These are phyloP conservation scores for Cutaneotrichosporon dermatis DNA, from an alignment of 1,284 basidiomycete genomes.

Conservation along the genomic window DNA sequence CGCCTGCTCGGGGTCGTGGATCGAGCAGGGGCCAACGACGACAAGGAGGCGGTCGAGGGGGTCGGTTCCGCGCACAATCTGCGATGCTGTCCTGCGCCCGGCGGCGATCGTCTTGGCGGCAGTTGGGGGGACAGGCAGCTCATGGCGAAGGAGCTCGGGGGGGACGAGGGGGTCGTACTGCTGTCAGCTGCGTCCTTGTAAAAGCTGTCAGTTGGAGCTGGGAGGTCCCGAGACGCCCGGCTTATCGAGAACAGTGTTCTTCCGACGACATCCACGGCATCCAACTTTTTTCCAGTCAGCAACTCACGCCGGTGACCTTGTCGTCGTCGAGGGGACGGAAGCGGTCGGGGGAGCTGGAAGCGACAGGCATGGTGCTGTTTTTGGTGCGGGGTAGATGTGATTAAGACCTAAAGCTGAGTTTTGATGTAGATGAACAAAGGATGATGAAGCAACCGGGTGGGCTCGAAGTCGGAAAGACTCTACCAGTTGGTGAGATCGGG, in stretches of 20 bases:
- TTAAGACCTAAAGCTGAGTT: not conserved
- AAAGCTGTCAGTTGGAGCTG: not conserved
- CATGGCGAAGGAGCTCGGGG: slow-evolving; percentile 79
- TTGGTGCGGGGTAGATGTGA: not conserved
- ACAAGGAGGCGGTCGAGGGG: slow-evolving; percentile 69
- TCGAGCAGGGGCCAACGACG: slow-evolving; percentile 92
- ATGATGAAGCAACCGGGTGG: no score
- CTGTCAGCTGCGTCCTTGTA: not conserved
- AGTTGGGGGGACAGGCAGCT: slow-evolving; percentile 57
- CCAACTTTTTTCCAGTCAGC: not conserved
- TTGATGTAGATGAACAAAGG: not conserved
- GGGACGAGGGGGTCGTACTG: slow-evolving; percentile 91
- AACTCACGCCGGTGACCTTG: slow-evolving; percentile 45
- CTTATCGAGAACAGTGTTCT: not conserved
- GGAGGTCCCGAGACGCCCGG: not conserved
- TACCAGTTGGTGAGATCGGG: no score
- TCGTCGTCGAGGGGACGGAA: slow-evolving; percentile 40
- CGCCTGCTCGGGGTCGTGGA: slow-evolving; percentile 84
- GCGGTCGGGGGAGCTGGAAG: slow-evolving; percentile 40
- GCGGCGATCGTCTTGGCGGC: slow-evolving; percentile 63
- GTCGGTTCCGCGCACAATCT: slow-evolving; percentile 75
- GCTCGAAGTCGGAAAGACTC: no score
- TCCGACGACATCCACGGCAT: not conserved
- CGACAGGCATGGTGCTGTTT: slow-evolving; percentile 27
- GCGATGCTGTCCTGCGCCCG: slow-evolving; percentile 71